phyloP scores from a whole-genome alignment of 164 flowering plant species.

The Vitis labrusca region DNA sequence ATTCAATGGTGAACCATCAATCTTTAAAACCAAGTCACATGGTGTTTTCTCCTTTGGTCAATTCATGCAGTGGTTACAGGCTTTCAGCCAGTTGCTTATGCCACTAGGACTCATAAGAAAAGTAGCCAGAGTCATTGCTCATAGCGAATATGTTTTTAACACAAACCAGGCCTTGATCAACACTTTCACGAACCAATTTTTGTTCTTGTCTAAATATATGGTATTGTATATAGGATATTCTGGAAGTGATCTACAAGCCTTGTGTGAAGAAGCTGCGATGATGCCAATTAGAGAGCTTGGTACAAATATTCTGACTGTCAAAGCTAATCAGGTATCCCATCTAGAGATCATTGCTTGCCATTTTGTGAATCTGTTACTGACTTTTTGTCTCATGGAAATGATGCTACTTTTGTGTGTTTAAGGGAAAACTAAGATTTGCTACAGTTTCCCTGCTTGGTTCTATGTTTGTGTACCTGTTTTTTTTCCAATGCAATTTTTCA shows the following conservation, averaged over 20 bases:
- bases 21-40: not conserved
- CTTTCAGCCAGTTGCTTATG: not conserved
- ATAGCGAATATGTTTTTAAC: too few species aligned
- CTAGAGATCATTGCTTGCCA: not conserved
- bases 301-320: constrained; percentile 71
- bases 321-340: constrained; percentile 73
- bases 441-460: not conserved
- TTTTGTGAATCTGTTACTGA: not conserved
- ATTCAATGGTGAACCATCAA: not conserved
- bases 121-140: too few species aligned
- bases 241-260: constrained; percentile 96
- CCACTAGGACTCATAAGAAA: too few species aligned
- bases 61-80: not conserved
- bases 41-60: too few species aligned
- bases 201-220: not conserved
- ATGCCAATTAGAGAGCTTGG: constrained; percentile 99
- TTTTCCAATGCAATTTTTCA: too few species aligned
- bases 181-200: not conserved
- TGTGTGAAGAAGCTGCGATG: constrained; percentile 99
- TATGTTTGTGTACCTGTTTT: not conserved
- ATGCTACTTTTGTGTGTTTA: not conserved
- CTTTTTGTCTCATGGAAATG: not conserved
- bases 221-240: constrained; percentile 68
- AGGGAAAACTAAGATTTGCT: not conserved
- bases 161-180: not conserved